phyloP scores from a whole-genome alignment of 495 filamentous ascomycete species.

The Pyrenula aspistea region DNA sequence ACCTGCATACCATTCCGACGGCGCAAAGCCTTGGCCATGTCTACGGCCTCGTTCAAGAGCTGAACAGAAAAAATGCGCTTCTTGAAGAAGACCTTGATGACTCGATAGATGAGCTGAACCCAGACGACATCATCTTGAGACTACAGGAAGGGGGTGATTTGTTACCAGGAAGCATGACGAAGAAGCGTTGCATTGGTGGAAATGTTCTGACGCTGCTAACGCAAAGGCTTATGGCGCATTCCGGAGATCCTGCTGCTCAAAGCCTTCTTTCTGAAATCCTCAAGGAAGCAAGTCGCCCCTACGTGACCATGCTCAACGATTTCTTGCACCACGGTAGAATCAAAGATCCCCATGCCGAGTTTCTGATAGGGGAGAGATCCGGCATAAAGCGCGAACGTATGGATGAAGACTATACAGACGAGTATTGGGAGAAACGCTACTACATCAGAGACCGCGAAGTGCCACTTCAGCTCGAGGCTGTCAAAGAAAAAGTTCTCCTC shows the following conservation, averaged over 20 bases:
- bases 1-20: conserved; percentile 81
- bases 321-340: conserved; percentile 96
- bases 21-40: conserved; percentile 81
- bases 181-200: conserved; percentile 90
- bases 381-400: conserved; percentile 84
- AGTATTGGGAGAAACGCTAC: conserved; percentile 98
- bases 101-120: conserved; percentile 66
- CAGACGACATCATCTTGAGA: conserved; percentile 78
- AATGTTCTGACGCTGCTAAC: conserved; percentile 77
- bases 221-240: conserved; percentile 72
- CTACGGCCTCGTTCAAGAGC: conserved; percentile 74
- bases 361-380: conserved; percentile 90
- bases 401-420: conserved; percentile 94
- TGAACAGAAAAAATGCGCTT: conserved; percentile 75
- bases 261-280: conserved; percentile 67
- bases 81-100: conserved; percentile 80
- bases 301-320: conserved; percentile 97
- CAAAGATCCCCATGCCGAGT: conserved; percentile 86
- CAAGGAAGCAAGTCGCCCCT: conserved; percentile 80
- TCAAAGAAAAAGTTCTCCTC: conserved; percentile 87
- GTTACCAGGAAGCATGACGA: conserved; percentile 62
- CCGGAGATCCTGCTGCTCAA: conserved; percentile 81
- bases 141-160: conserved; percentile 70
- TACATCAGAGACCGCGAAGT: conserved; percentile 84
- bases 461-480: conserved; percentile 81